These are phyloP conservation scores for Boehmeria nivea DNA, from an alignment of 306 rosid species.

Conservation along the genomic window DNA sequence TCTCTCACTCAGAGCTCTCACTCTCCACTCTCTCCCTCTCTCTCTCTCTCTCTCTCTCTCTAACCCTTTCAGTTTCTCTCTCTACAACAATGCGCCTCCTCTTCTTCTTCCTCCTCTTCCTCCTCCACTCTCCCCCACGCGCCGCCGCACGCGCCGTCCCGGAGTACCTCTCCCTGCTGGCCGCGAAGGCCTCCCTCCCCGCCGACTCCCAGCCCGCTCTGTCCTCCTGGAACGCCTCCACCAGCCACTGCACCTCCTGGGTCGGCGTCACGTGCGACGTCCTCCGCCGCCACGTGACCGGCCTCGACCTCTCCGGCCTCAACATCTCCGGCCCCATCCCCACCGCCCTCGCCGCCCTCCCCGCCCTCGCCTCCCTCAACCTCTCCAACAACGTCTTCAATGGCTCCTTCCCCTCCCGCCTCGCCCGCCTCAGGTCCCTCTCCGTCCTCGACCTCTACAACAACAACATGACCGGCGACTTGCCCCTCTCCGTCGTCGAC, in stretches of 20 bases:
- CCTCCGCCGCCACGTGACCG: constrained; percentile 49
- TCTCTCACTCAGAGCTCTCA: constrained; percentile 10
- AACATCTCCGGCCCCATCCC: constrained; percentile 66
- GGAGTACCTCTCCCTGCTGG: constrained; percentile 61
- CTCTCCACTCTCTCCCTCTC: not conserved
- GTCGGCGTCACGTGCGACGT: constrained; percentile 59
- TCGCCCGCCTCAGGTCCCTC: constrained; percentile 48
- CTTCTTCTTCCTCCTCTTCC: not conserved
- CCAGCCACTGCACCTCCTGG: constrained; percentile 56
- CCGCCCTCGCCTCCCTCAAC: constrained; percentile 55
- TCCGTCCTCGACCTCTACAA: constrained; percentile 71
- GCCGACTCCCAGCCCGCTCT: constrained; percentile 46
- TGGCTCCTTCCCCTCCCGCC: constrained; percentile 52
- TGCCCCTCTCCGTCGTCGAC: constrained; percentile 51
- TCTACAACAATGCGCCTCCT: constrained; percentile 7
- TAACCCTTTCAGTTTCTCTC: not conserved
- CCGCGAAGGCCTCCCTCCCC: constrained; percentile 46
- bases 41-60: not conserved
- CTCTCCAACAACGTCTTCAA: constrained; percentile 77
- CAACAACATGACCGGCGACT: constrained; percentile 69
- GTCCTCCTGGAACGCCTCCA: constrained; percentile 58
- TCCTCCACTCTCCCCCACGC: constrained; percentile 12
- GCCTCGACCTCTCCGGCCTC: constrained; percentile 55
- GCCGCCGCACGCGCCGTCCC: constrained; percentile 50
- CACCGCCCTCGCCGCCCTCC: constrained; percentile 42